Base-by-base conservation (phyloP, 2,329 filamentous ascomycete species). In the Hortaea werneckii region DNA sequence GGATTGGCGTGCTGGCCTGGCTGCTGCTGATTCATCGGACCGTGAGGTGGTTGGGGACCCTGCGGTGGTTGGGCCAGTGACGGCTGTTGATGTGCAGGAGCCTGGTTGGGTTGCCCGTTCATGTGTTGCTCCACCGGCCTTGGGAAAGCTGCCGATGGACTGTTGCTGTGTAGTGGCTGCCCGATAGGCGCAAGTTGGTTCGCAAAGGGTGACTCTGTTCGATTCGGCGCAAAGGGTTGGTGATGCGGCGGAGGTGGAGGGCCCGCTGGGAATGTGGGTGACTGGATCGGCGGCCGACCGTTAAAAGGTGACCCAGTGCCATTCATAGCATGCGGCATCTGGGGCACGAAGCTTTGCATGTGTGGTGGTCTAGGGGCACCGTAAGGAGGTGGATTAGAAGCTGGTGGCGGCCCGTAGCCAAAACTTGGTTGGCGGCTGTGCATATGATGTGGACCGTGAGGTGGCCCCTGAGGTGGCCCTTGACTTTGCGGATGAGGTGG, bases 261-360 rank as follows among this genome's bases (percentile, higher is more conserved):
- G 12, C 43, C 45, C 43, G 45, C n/a, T 7, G 42, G 27, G 62
- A 65, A 40, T 60, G 62, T 64, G 34, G 62, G 64, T 10, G 65
- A 66, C 41, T 63, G 53, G 38, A 54, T 62, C 1, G 62, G 60
- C 44, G 65, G 52, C 12, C 50, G 50, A 12, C 49, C 34, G 3
- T n/a, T 41, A 34, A 50, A 50, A 4, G 65, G 64, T 34, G 66
- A 67, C 38, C 59, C 58, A 49, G 65, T 52, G 28, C 66, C 64
- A 43, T 67, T 67, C 26, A 53, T 29, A 41, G 53, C 35, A 55
- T 52, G 27, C 37, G 43, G 50, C 38, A 45, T 42, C 58, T 61
- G 5, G 55, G 56, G 41, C 61, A 40, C 44, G 40, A 48, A 53
- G 12, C 43, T 46, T 11, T 38, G 41, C 39, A 51, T 45, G 10